These are phyloP conservation scores for Claviceps monticola DNA, from an alignment of 2,329 filamentous ascomycete genomes.

Conservation along the genomic window DNA sequence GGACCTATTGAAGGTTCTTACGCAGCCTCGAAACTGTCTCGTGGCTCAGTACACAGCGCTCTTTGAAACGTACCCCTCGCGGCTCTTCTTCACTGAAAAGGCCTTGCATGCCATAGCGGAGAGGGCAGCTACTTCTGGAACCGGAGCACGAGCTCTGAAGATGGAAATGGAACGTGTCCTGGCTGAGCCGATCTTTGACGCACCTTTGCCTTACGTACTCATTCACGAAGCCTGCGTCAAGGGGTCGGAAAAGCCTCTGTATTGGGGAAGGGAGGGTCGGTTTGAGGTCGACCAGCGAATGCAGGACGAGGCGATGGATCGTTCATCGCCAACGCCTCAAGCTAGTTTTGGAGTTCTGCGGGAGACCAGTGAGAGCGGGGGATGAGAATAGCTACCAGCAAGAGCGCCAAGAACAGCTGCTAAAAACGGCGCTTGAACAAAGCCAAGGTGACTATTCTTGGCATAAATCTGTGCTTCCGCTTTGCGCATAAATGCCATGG, in stretches of 20 bases:
- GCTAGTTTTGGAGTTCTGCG: conserved; percentile 27
- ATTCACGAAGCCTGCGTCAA: conserved; percentile 57
- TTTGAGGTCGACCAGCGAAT: conserved; percentile 56
- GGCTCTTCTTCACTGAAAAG: conserved; percentile 68
- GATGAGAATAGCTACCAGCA: conserved; percentile 6
- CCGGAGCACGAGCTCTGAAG: conserved; percentile 66
- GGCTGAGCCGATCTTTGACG: conserved; percentile 70
- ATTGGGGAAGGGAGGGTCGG: conserved; percentile 56
- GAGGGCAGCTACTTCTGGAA: conserved; percentile 44
- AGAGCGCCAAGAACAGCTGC: neutral
- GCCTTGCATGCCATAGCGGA: conserved; percentile 72
- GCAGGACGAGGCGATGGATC: conserved; percentile 43
- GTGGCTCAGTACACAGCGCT: conserved; percentile 80
- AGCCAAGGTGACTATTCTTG: neutral
- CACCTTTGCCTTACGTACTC: conserved; percentile 61
- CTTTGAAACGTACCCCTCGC: conserved; percentile 66
- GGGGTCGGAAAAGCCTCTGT: conserved; percentile 43
- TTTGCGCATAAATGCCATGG: no score
- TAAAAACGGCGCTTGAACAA: neutral
- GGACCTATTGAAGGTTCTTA: conserved; percentile 73
- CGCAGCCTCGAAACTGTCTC: conserved; percentile 80
- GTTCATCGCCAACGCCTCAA: conserved; percentile 8
- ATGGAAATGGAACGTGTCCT: conserved; percentile 71
- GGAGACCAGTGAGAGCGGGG: conserved; percentile 34
- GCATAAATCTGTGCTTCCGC: neutral